phyloP scores from a whole-genome alignment of 1,284 basidiomycete genomes.

The Trichosporon ovoides region DNA sequence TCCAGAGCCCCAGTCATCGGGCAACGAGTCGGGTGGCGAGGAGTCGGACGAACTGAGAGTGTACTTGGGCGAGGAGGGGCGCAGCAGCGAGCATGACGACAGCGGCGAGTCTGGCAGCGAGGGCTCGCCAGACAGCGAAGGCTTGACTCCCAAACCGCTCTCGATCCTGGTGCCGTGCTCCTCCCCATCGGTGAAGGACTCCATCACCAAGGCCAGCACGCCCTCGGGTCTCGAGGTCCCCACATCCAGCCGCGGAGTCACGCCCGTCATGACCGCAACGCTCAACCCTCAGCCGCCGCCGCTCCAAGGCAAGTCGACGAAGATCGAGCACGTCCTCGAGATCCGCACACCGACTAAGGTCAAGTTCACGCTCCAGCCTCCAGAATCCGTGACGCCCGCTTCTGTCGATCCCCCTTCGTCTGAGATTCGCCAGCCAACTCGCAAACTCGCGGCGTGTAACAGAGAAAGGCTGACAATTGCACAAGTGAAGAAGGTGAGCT shows the following conservation, averaged over 20 bases:
- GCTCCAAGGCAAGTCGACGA: background rate
- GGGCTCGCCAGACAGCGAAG: background rate
- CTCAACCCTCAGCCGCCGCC: background rate
- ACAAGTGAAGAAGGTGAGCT: background rate
- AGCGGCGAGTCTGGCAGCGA: background rate
- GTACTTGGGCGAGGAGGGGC: background rate
- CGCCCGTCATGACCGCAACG: background rate
- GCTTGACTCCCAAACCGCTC: background rate
- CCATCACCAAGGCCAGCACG: background rate
- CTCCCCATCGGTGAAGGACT: too few relatives aligned
- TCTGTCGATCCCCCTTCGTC: background rate
- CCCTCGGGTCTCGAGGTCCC: background rate
- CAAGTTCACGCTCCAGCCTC: background rate
- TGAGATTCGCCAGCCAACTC: background rate
- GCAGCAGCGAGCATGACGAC: background rate
- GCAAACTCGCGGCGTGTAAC: background rate
- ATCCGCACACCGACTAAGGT: background rate
- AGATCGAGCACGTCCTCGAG: background rate
- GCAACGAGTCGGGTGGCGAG: background rate
- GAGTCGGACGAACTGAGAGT: background rate
- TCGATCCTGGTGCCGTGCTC: too few relatives aligned
- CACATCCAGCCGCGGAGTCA: background rate
- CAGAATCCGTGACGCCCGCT: background rate
- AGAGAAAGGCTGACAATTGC: background rate
- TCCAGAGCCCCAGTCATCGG: background rate